phyloP scores from a whole-genome alignment of 2,329 filamentous ascomycete species.

The Geosmithia flava region DNA sequence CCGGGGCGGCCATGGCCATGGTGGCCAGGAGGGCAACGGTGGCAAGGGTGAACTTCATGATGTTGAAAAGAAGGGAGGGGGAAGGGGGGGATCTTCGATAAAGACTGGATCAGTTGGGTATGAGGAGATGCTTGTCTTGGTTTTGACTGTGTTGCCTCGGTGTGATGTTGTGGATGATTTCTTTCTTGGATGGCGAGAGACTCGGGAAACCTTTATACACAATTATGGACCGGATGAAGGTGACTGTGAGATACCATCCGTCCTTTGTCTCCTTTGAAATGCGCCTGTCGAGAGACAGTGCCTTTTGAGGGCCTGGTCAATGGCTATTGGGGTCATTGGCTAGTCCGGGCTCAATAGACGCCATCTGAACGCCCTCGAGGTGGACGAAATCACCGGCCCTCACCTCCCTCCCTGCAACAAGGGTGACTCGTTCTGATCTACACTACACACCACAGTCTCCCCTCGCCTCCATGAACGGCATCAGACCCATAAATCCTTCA shows the following conservation, averaged over 20 bases:
- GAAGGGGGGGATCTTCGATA: neutral
- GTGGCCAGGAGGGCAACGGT: constrained; percentile 4
- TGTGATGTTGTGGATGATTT: neutral
- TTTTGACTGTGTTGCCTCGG: neutral
- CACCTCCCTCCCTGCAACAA: too few relatives aligned
- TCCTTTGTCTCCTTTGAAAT: neutral
- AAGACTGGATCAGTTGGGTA: too few relatives aligned
- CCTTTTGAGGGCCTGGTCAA: neutral
- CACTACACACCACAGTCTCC: too few relatives aligned
- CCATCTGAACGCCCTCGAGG: neutral
- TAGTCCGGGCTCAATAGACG: neutral
- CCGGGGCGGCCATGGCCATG: constrained; percentile 3
- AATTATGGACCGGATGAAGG: neutral
- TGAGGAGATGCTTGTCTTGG: too few relatives aligned
- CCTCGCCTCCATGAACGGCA: neutral
- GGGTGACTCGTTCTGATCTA: too few relatives aligned
- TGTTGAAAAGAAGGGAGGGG: neutral
- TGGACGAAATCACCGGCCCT: too few relatives aligned
- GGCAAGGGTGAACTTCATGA: constrained; percentile 5
- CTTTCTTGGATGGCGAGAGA: neutral
- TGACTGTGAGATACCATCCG: neutral
- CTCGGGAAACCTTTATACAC: too few relatives aligned
- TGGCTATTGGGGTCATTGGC: neutral
- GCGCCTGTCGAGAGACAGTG: neutral
- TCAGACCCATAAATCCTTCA: neutral